phyloP scores from a whole-genome alignment of 495 filamentous ascomycete genomes.

The Beverwykella pulmonaria region DNA sequence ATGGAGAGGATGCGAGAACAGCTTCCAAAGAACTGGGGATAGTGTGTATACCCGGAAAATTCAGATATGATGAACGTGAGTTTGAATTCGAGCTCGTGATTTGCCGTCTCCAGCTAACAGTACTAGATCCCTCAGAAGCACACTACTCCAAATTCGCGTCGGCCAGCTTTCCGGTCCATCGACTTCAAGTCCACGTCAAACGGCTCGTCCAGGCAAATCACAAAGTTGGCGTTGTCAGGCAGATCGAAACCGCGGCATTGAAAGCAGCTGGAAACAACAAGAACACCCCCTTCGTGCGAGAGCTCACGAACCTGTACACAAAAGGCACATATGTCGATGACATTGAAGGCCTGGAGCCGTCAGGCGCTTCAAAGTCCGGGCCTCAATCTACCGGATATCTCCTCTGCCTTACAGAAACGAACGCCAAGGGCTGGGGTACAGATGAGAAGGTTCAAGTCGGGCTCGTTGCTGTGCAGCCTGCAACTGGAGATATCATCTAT shows the following conservation, averaged over 20 bases:
- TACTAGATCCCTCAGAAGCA: conserved; percentile 78
- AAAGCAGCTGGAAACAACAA: conserved; percentile 96
- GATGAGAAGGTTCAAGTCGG: conserved; percentile 95
- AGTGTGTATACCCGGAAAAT: conserved; percentile 95
- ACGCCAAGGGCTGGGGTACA: conserved; percentile 80
- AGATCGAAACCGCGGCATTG: conserved; percentile 96
- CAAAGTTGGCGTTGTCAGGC: conserved; percentile 94
- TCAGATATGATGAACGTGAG: conserved; percentile 83
- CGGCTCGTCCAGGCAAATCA: conserved; percentile 88
- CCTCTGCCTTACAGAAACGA: conserved; percentile 87
- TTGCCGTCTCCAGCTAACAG: neutral
- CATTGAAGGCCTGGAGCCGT: conserved; percentile 71
- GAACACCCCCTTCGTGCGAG: conserved; percentile 87
- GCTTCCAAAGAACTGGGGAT: conserved; percentile 92
- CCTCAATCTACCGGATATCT: conserved; percentile 84
- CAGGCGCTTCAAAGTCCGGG: conserved; percentile 52
- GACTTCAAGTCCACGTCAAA: conserved; percentile 92
- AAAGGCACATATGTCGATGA: conserved; percentile 99
- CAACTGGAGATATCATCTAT: conserved; percentile 94
- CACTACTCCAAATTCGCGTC: conserved; percentile 93
- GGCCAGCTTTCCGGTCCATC: conserved; percentile 90
- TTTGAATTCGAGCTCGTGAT: neutral
- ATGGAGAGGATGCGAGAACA: conserved; percentile 91
- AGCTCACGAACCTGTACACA: conserved; percentile 95
- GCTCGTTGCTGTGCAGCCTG: conserved; percentile 91